Evolutionary conservation across 1,139 yeast species (phyloP), one percentile per base, ranked within the genome.

Genomic region (Hyphopichia pseudoburtonii): DNA sequence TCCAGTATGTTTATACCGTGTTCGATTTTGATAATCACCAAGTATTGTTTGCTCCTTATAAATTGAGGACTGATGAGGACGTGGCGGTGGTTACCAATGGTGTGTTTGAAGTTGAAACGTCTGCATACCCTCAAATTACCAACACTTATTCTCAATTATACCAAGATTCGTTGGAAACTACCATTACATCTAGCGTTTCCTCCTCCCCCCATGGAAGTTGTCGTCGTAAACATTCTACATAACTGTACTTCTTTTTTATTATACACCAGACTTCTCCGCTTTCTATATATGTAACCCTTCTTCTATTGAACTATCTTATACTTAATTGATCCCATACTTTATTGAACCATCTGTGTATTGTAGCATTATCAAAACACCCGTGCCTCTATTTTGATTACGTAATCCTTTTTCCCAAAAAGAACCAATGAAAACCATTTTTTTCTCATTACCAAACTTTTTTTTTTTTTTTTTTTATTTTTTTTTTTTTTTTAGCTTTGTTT

Each of bases 11-110:
- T 33, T 56, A 52, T 39, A 40, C 52, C 4, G 54, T 52, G 5
- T 50, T 46, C 36, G 61, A 57, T 33, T 45, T 53, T 25, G 58
- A 51, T 10, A 39, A 43, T 30, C 42, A 47, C 37, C 37, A 42
- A 8, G 38, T 55, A 4, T 44, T 46, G 19, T 41, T 57, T 38
- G 61, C 56, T 2, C 45, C 42, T 7, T 45, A 44, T 24, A 25
- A 6, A 15, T 21, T 7, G 7, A 21, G 10, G 10, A 21, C 23
- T 7, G 9, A 27, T 4, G 5, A 16, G 7, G 18, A 21, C 22
- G 30, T 16, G 32, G 28, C 14, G 19, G 18, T 27, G 15, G n/a
- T 6, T 8, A 6, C 9, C 3, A 11, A 6, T 16, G 18, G 9
- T 16, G 10, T 8, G 6, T 27, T 15, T 5, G n/a, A 6, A n/a